A percentile compares a stretch with the other conserved stretches of the same genome.
Evolutionary conservation across 208 protist species (phyloP).

Genomic region (Angomonas ambiguus): DNA sequence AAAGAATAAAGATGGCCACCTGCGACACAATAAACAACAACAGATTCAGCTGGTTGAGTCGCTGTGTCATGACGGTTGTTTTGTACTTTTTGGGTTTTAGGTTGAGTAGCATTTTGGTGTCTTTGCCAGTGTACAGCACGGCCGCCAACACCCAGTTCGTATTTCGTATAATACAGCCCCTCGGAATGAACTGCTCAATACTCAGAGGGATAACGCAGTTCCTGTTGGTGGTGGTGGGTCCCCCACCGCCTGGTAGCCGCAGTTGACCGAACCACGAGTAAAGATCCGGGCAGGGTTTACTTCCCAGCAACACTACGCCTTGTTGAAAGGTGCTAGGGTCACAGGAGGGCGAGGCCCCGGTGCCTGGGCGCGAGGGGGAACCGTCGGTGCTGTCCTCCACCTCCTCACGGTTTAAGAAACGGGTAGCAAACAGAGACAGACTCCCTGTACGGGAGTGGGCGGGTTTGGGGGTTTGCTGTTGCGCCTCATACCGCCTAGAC

Average conservation of each 20-base stretch:
- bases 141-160: slow-evolving; percentile 84
- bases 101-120: slow-evolving; percentile 90
- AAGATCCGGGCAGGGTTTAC: slow-evolving; percentile 53
- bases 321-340: background rate
- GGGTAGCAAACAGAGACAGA: background rate
- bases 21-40: slow-evolving; percentile 69
- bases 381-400: background rate
- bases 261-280: slow-evolving; percentile 69
- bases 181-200: slow-evolving; percentile 85
- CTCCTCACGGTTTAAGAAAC: background rate
- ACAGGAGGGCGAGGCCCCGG: background rate
- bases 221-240: background rate
- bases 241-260: slow-evolving; percentile 7
- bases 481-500: slow-evolving; percentile 33
- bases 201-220: slow-evolving; percentile 45
- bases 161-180: slow-evolving; percentile 84
- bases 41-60: slow-evolving; percentile 80
- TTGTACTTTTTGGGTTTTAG: slow-evolving; percentile 54
- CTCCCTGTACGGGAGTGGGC: background rate
- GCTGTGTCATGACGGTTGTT: slow-evolving; percentile 47
- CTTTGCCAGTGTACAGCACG: slow-evolving; percentile 81
- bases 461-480: slow-evolving; percentile 17
- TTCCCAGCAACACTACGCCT: slow-evolving; percentile 49
- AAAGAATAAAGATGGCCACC: slow-evolving; percentile 46
- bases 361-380: too few species aligned